Conservation (phyloP, 164 flowering plant species). For the Liquidambar formosana region DNA sequence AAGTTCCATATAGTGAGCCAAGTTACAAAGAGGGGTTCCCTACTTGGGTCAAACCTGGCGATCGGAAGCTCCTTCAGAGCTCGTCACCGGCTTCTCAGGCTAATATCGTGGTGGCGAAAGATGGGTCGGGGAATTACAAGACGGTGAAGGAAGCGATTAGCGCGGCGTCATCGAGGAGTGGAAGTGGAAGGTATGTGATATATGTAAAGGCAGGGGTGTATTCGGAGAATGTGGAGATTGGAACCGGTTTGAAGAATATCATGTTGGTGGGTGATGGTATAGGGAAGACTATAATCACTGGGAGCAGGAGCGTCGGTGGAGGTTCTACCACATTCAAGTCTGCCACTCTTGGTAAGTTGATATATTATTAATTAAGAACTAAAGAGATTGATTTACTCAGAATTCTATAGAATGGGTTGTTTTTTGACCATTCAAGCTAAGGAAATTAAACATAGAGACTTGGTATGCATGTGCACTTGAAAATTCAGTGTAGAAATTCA, state of each 20-base stretch:
- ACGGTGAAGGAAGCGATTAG: conserved; percentile 49
- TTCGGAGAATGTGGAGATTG: conserved; percentile 53
- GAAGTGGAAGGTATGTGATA: conserved; percentile 53
- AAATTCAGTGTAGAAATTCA: too few relatives aligned
- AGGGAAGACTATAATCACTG: conserved; percentile 70
- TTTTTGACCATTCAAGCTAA: too few relatives aligned
- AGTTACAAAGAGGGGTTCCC: conserved; percentile 43
- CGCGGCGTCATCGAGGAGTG: conserved; percentile 36
- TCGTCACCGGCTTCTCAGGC: conserved; percentile 29
- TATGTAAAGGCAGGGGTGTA: conserved; percentile 66
- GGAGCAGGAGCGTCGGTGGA: conserved; percentile 70
- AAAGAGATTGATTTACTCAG: too few relatives aligned
- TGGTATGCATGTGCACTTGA: too few relatives aligned
- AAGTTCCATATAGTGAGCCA: conserved; percentile 11
- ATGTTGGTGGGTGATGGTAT: conserved; percentile 80
- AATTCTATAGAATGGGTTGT: too few relatives aligned
- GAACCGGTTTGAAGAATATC: conserved; percentile 43
- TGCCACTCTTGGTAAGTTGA: conserved; percentile 53
- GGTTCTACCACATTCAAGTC: conserved; percentile 63
- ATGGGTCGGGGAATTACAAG: conserved; percentile 39
- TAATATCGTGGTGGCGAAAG: conserved; percentile 41
- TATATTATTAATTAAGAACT: neutral
- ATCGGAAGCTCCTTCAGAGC: conserved; percentile 57
- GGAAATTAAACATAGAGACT: too few relatives aligned
- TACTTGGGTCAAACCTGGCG: conserved; percentile 52